Base-by-base conservation (phyloP, 352 stramenopile genomes). In the Globisporangium megalacanthum region DNA sequence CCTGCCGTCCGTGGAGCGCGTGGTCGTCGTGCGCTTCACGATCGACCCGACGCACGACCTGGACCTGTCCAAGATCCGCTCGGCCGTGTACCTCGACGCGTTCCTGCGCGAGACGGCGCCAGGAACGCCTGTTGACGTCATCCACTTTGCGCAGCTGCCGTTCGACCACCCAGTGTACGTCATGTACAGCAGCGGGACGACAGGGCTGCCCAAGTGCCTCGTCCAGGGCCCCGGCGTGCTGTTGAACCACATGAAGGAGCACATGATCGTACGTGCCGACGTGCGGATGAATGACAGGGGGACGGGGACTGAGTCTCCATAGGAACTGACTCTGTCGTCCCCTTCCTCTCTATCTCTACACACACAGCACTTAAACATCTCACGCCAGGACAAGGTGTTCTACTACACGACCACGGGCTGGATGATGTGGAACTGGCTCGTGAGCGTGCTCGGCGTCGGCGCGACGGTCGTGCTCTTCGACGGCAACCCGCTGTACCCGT, bases 391-490 rank as follows among this genome's bases (percentile, higher is more conserved):
- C 63, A 73, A 70, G n/a, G 78, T 88, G 20, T 90, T 92, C 44
- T 92, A 89, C 59, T 89, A 89, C 63, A 90, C 79, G 49, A 92
- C 83, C 4, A 92, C 83, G 3, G 83, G 66, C 5, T 90, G 81
- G 83, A 94, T 94, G 85, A 94, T 94, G 85, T 94, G 85, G 85
- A 93, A 94, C 57, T 95, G 84, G 84, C 66, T 91, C 52, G 77
- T 88, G 35, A 88, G 79, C 45, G 76, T 63, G 6, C 75, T 95
- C 11, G 75, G 79, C 17, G 68, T 83, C 56, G 80, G 82, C 31
- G 79, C 82, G 31, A 88, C 83, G 7, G 57, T 95, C 48, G 82
- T 95, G 14, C 61, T 90, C 31, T 93, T 88, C 20, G 83, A 92
- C 41, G 83, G 83, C 37, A 89, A 92, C 51, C 77, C 79, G 46